phyloP scores from a whole-genome alignment of 2,329 filamentous ascomycete species.

The Clarireedia paspali region DNA sequence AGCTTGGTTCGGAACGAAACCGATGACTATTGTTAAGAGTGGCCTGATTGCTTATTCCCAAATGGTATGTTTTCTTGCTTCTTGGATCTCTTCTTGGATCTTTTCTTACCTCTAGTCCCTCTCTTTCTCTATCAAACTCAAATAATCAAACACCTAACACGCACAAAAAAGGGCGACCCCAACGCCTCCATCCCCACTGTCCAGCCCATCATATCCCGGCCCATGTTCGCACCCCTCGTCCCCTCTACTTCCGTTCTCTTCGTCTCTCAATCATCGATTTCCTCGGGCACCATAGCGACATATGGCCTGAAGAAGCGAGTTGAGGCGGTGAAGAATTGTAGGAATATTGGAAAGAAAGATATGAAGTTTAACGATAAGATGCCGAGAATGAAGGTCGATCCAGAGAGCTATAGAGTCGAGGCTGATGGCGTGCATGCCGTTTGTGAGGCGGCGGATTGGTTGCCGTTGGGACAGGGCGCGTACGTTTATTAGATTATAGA shows the following conservation, averaged over 20 bases:
- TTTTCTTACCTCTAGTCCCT: background rate
- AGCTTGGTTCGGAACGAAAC: constrained; percentile 81
- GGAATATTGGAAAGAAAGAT: constrained; percentile 69
- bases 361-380: constrained; percentile 84
- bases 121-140: background rate
- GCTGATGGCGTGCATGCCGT: constrained; percentile 70
- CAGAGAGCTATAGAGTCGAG: constrained; percentile 81
- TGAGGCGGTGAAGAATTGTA: constrained; percentile 70
- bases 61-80: constrained; percentile 54
- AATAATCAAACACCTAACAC: background rate
- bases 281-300: constrained; percentile 54
- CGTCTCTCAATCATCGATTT: constrained; percentile 67
- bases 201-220: constrained; percentile 73
- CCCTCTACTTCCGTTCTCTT: constrained; percentile 72
- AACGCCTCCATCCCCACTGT: constrained; percentile 84
- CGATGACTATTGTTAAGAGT: constrained; percentile 72
- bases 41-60: constrained; percentile 76
- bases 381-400: constrained; percentile 86
- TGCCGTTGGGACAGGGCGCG: constrained; percentile 72
- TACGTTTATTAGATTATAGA: constrained; percentile 58
- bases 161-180: constrained; percentile 54
- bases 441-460: constrained; percentile 60
- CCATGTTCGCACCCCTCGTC: constrained; percentile 75
- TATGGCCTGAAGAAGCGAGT: constrained; percentile 76
- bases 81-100: background rate